Conservation (phyloP, 805 yeast species). For the Teunomyces stri region DNA sequence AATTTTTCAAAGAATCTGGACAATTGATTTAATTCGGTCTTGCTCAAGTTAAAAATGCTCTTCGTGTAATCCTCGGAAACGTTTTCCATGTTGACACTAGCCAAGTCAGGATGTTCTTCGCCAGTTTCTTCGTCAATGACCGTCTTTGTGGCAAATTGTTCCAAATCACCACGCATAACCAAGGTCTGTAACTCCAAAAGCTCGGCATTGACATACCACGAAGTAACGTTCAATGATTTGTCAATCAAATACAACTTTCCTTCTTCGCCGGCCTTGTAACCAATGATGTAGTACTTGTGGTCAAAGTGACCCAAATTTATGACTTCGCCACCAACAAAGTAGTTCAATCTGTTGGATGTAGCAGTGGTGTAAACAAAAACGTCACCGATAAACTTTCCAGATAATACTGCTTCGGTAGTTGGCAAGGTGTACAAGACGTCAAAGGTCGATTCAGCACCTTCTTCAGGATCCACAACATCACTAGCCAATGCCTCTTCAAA, state of each 20-base stretch:
- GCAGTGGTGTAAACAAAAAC: slow-evolving; percentile 89
- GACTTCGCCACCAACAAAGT: slow-evolving; percentile 90
- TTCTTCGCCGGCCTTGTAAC: slow-evolving; percentile 81
- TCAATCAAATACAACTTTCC: slow-evolving; percentile 88
- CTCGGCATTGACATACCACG: slow-evolving; percentile 77
- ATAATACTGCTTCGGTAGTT: slow-evolving; percentile 65
- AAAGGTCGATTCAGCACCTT: slow-evolving; percentile 85
- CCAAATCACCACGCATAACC: slow-evolving; percentile 91
- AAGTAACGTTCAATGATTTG: slow-evolving; percentile 78
- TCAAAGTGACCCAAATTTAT: slow-evolving; percentile 93
- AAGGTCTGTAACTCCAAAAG: slow-evolving; percentile 95
- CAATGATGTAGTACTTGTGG: slow-evolving; percentile 78
- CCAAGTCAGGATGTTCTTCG: slow-evolving; percentile 36
- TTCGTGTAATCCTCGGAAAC: slow-evolving; percentile 49
- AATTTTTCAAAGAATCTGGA: slow-evolving; percentile 93
- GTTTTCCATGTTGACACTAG: slow-evolving; percentile 50
- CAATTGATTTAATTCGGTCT: slow-evolving; percentile 68
- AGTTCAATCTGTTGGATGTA: slow-evolving; percentile 79
- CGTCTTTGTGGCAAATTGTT: slow-evolving; percentile 45
- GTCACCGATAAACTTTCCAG: slow-evolving; percentile 97
- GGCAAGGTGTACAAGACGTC: slow-evolving; percentile 79
- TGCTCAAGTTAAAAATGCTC: slow-evolving; percentile 58
- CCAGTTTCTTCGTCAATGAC: slow-evolving; percentile 37
- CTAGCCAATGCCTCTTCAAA: slow-evolving; percentile 61
- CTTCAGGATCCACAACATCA: slow-evolving; percentile 67